Evolutionary conservation across 805 yeast genomes (phyloP).

Genomic region (Wickerhamomyces bovis): DNA sequence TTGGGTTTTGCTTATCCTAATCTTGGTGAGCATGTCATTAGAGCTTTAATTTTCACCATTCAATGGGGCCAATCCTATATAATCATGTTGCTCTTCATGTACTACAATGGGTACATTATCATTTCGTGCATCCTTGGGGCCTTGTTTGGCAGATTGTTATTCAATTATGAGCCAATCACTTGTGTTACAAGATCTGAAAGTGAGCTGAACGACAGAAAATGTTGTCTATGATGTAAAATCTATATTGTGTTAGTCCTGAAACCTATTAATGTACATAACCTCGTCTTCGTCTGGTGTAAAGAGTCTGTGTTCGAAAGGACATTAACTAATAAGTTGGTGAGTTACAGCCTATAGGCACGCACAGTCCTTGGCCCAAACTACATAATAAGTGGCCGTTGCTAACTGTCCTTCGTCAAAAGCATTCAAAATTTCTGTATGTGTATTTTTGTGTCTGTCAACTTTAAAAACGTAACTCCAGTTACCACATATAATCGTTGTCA

Average conservation of each 20-base stretch:
- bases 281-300: not conserved
- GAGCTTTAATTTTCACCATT: conserved; percentile 44
- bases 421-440: not conserved
- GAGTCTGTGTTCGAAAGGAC: no score
- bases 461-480: not conserved
- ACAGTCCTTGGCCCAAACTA: no score
- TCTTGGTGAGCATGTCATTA: conserved; percentile 43
- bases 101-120: conserved; percentile 64
- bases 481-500: not conserved
- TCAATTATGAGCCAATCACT: conserved; percentile 40
- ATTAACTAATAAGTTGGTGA: no score
- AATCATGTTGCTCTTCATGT: conserved; percentile 70
- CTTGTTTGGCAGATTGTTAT: conserved; percentile 48
- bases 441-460: not conserved
- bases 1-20: conserved; percentile 31
- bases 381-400: no score
- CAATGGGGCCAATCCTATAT: conserved; percentile 62
- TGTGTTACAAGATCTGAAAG: conserved; percentile 22
- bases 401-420: no score
- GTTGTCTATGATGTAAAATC: conserved; percentile 25
- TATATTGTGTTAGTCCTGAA: no score
- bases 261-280: not conserved
- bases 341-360: no score
- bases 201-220: conserved; percentile 27
- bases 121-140: conserved; percentile 61